Percentiles rank a stretch among this genome's conserved stretches.
phyloP scores from a whole-genome alignment of 768 basidiomycete genomes.

The Podaxis carcinomalis region DNA sequence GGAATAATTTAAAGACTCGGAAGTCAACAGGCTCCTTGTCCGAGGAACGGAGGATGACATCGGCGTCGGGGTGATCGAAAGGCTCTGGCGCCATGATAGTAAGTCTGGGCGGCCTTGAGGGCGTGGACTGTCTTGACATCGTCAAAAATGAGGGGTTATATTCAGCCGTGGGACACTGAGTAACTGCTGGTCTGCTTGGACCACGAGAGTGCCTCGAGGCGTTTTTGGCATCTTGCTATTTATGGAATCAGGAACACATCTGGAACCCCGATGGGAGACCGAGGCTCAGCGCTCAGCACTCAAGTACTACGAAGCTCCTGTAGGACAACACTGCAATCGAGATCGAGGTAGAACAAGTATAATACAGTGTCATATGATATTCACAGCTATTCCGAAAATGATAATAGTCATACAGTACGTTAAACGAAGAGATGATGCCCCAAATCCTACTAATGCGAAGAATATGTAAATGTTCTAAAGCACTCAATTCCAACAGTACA shows the following conservation, averaged over 20 bases:
- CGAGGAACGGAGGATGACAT: constrained; percentile 52
- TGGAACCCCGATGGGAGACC: too few species aligned
- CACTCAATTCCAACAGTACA: not conserved
- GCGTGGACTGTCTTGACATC: not conserved
- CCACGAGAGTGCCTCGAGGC: constrained; percentile 8
- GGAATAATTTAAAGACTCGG: constrained; percentile 48
- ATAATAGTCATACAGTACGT: not conserved
- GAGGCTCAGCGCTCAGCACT: too few species aligned
- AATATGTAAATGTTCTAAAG: not conserved
- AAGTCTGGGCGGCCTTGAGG: constrained; percentile 10
- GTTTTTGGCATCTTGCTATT: not conserved
- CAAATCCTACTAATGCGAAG: not conserved
- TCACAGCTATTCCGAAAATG: not conserved
- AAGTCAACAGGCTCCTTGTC: constrained; percentile 45
- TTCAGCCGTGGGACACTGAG: not conserved
- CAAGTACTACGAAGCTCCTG: too few species aligned
- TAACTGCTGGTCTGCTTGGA: not conserved
- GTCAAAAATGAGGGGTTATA: not conserved
- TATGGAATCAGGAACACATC: not conserved
- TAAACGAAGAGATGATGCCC: not conserved
- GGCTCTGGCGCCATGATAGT: constrained; percentile 22
- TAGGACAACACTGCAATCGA: not conserved
- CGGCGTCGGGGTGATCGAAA: constrained; percentile 45
- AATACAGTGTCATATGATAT: not conserved
- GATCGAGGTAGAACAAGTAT: not conserved